phyloP scores from a whole-genome alignment of 345 rosid species.

The Cardiospermum halicacabum region DNA sequence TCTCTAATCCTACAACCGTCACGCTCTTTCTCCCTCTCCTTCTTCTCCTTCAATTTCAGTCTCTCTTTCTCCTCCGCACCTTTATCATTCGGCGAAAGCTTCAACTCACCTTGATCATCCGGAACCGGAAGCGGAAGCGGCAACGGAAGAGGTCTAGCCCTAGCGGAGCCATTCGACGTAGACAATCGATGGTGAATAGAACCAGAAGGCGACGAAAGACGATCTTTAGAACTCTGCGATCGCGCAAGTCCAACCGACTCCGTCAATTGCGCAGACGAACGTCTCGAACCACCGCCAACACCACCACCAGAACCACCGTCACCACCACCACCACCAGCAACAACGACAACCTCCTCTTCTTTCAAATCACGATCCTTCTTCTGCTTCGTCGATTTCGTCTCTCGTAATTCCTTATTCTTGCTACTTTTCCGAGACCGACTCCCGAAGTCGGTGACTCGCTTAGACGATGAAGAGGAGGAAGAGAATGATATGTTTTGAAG shows the following conservation, averaged over 20 bases:
- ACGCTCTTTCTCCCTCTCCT: constrained; percentile 34
- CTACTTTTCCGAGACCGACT: constrained; percentile 14
- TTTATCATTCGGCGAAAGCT: constrained; percentile 28
- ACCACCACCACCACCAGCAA: too few species aligned
- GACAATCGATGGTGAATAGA: constrained; percentile 12
- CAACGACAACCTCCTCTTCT: constrained; percentile 49
- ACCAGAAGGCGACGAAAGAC: neutral
- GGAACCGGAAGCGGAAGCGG: constrained; percentile 59
- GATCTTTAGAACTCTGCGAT: constrained; percentile 27
- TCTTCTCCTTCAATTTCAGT: too few species aligned
- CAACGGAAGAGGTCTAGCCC: constrained; percentile 57
- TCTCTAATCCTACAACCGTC: constrained; percentile 27
- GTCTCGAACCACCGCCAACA: constrained; percentile 25
- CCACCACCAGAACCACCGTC: too few species aligned
- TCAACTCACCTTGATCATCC: constrained; percentile 33
- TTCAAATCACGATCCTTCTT: constrained; percentile 55
- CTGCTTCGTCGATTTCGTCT: constrained; percentile 45
- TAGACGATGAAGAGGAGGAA: constrained; percentile 18
- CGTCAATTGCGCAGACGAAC: constrained; percentile 13
- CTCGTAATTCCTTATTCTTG: neutral
- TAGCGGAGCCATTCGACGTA: constrained; percentile 20
- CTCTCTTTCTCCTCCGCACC: too few species aligned
- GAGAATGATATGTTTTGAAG: constrained; percentile 51
- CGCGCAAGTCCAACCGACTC: constrained; percentile 20
- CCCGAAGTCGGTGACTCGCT: constrained; percentile 15